Conservation (phyloP, 2,329 filamentous ascomycete genomes). For the Xylaria sp. region DNA sequence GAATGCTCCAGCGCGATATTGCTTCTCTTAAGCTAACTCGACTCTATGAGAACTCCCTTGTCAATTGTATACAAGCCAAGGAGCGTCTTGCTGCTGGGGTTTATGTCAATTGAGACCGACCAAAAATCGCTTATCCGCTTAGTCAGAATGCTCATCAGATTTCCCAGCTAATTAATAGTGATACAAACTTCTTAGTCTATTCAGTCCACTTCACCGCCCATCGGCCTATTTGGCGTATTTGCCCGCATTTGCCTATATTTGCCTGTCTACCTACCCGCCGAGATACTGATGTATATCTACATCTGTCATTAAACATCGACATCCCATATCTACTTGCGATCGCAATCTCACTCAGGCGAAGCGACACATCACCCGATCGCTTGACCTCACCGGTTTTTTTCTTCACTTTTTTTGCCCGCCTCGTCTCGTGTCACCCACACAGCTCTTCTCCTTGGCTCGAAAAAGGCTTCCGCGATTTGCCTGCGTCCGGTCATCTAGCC, state of each 20-base stretch:
- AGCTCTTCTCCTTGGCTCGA: constrained; percentile 8
- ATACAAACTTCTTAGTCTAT: constrained; percentile 5
- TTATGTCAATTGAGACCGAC: no score
- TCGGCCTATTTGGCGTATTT: neutral
- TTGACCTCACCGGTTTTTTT: constrained; percentile 5
- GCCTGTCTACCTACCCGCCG: neutral
- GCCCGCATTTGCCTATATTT: neutral
- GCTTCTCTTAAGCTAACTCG: neutral
- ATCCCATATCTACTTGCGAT: neutral
- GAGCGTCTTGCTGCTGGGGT: no score
- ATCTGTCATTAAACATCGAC: neutral
- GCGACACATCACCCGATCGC: constrained; percentile 25
- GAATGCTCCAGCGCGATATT: neutral
- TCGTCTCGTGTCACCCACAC: constrained; percentile 29
- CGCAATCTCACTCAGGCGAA: constrained; percentile 7
- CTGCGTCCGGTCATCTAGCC: constrained; percentile 7
- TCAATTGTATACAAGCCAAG: no score
- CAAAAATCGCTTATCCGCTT: neutral
- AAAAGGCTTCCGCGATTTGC: neutral
- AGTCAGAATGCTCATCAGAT: neutral
- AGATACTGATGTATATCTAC: constrained; percentile 9
- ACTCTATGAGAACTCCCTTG: neutral
- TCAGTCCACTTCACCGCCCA: constrained; percentile 18
- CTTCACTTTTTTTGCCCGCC: neutral
- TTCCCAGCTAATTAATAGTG: neutral